Base-by-base conservation (phyloP, 2,329 filamentous ascomycete species). In the Talaromyces amestolkiae region DNA sequence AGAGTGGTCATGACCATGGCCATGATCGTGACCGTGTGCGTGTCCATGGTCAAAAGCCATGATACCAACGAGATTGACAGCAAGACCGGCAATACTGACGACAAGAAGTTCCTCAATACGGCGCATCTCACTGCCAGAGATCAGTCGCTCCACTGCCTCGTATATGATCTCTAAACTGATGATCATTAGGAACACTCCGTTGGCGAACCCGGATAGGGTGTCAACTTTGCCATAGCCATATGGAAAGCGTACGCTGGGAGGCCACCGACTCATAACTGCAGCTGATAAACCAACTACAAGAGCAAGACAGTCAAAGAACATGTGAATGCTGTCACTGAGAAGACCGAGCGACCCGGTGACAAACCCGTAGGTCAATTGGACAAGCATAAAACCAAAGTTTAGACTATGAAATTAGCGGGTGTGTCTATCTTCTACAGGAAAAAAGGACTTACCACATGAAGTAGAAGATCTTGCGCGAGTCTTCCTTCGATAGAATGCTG, bases 211-310 rank as follows among this genome's bases (percentile, higher is more conserved):
- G 66, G 94, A 96, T 65, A 99, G 81, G 0, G 93, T 97, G 79
- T 99, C 95, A 65, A 99, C 92, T 78, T 98, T 99, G 66, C 94
- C 93, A 76, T 97, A 95, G 0, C 95, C 95, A 74, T 97, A 98
- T 0, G 95, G 95, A 72, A 97, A 98, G 22, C 89, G 85, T 66
- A 91, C 85, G 75, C 90, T 97, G 0, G 93, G 91, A 1, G 93
- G 93, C 93, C 95, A 97, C 78, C 98, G 98, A 79, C 92, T 95
- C 83, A 97, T 92, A 6, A 99, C 93, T 1, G 94, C 90, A 33
- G 95, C 95, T 71, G 94, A 90, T 10, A 99, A 83, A 11, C 95
- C 95, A 41, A 99, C 93, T 1, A 91, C 87, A 33, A 99, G 85
- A 22, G 94, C 95, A 41, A 97, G 88, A 71, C 95, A 99, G 78